A percentile compares a stretch with the other conserved stretches of the same genome.
Evolutionary conservation across 2,329 filamentous ascomycete genomes (phyloP).

Genomic region (Tolypocladium ovalisporum): DNA sequence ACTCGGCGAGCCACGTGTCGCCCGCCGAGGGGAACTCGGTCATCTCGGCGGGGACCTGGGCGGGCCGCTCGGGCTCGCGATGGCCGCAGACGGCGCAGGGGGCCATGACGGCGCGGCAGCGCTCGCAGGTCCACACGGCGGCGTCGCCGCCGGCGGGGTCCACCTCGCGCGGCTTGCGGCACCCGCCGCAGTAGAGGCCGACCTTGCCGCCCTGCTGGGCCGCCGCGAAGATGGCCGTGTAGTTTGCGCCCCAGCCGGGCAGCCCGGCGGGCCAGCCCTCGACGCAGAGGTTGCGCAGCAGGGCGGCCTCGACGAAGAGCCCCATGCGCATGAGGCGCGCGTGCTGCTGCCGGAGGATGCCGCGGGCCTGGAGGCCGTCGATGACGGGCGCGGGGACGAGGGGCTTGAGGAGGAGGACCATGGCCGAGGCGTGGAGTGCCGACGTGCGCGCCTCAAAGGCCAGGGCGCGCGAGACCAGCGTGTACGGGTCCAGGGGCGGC

Average conservation of each 20-base stretch:
- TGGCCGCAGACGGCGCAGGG: constrained; percentile 50
- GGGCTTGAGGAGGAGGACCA: constrained; percentile 48
- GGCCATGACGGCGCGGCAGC: constrained; percentile 40
- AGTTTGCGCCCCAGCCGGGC: constrained; percentile 42
- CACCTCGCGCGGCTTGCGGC: constrained; percentile 44
- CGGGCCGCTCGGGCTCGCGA: constrained; percentile 34
- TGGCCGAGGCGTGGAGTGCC: constrained; percentile 48
- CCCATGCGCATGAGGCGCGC: constrained; percentile 46
- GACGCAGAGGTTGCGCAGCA: constrained; percentile 50
- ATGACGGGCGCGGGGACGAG: constrained; percentile 44
- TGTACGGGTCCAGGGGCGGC: constrained; percentile 42
- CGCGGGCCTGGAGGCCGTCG: constrained; percentile 41
- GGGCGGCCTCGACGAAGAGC: constrained; percentile 48
- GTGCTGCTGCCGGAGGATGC: constrained; percentile 50
- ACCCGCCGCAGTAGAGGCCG: constrained; percentile 42
- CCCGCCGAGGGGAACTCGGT: constrained; percentile 10
- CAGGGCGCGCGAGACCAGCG: constrained; percentile 41
- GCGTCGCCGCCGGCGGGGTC: constrained; percentile 31
- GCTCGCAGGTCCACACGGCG: constrained; percentile 47
- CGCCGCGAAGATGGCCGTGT: constrained; percentile 39
- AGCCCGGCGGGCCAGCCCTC: constrained; percentile 43
- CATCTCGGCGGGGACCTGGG: constrained; percentile 22
- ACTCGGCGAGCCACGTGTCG: constrained; percentile 26
- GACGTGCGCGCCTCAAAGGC: constrained; percentile 45
- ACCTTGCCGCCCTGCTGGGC: constrained; percentile 45